A percentile compares a stretch with the other conserved stretches of the same genome.
phyloP scores from a whole-genome alignment of 257 asterid genomes.

The Penstemon newberryi region DNA sequence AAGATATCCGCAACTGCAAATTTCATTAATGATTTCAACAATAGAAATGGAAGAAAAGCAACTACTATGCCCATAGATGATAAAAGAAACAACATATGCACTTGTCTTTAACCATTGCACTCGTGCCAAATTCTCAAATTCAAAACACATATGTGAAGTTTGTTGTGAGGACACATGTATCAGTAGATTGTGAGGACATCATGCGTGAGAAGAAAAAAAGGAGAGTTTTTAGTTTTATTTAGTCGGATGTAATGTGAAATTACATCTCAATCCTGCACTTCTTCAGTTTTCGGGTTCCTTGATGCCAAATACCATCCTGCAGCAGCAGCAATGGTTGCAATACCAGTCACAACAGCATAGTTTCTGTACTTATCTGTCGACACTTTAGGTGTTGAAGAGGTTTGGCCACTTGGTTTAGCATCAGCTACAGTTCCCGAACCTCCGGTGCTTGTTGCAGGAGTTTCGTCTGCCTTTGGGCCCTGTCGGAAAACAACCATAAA shows the following conservation, averaged over 20 bases:
- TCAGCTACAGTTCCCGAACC: conserved; percentile 57
- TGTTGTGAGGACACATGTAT: not conserved
- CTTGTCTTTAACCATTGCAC: too few species aligned
- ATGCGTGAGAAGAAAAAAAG: conserved; percentile 18
- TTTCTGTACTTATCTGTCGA: conserved; percentile 65
- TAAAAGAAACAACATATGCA: too few species aligned
- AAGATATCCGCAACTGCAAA: too few species aligned
- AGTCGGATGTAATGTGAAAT: conserved; percentile 3
- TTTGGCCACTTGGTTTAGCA: conserved; percentile 47
- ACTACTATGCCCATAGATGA: too few species aligned
- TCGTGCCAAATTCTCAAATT: not conserved
- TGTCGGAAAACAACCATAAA: conserved; percentile 30
- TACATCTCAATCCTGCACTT: conserved; percentile 56
- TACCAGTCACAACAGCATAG: conserved; percentile 78
- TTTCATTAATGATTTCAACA: too few species aligned
- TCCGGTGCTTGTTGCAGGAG: conserved; percentile 54
- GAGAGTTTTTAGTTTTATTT: conserved; percentile 35
- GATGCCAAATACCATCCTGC: conserved; percentile 73
- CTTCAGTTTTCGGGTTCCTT: conserved; percentile 55
- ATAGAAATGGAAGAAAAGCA: too few species aligned
- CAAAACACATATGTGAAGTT: not conserved
- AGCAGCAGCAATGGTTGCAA: conserved; percentile 60
- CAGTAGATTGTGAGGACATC: not conserved
- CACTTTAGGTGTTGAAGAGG: conserved; percentile 56
- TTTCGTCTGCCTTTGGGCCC: conserved; percentile 78